Conservation (phyloP, 129 eudicot genomes). For the Helichrysum umbraculigerum region DNA sequence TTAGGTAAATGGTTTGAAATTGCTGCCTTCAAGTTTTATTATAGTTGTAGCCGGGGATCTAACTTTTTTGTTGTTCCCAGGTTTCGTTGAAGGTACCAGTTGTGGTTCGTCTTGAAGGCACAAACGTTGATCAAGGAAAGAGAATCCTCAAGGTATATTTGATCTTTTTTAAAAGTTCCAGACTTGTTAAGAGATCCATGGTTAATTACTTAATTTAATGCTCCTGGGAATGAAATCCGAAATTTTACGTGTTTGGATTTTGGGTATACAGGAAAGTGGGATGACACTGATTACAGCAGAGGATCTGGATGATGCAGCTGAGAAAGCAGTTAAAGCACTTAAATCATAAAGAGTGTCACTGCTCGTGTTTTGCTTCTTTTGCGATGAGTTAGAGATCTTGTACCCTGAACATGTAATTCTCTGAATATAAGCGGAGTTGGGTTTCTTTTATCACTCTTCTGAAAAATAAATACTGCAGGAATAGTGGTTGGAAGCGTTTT, state of each 20-base stretch:
- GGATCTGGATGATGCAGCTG: slow-evolving; percentile 97
- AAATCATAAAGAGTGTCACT: slow-evolving; percentile 15
- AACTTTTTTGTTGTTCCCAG: slow-evolving; percentile 30
- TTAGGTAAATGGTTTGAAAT: neutral
- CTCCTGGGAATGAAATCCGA: neutral
- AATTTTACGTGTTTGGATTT: neutral
- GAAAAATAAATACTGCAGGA: slow-evolving; percentile 20
- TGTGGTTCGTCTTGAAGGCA: slow-evolving; percentile 93
- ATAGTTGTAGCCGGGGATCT: neutral
- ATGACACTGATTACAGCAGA: slow-evolving; percentile 88
- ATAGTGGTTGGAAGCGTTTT: neutral
- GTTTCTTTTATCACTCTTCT: slow-evolving; percentile 16
- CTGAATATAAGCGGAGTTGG: slow-evolving; percentile 5
- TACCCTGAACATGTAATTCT: slow-evolving; percentile 4
- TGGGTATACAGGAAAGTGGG: slow-evolving; percentile 75
- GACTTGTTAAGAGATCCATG: neutral
- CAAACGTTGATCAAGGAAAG: slow-evolving; percentile 94
- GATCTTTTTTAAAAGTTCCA: neutral
- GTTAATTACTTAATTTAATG: slow-evolving; percentile 2
- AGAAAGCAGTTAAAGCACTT: slow-evolving; percentile 83
- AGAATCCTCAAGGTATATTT: slow-evolving; percentile 75
- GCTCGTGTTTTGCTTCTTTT: slow-evolving; percentile 4
- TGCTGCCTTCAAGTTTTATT: neutral
- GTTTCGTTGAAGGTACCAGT: slow-evolving; percentile 93
- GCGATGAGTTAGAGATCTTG: slow-evolving; percentile 1